Conservation (phyloP, 371 early-diverging fungal genomes). For the Smittium culicis region DNA sequence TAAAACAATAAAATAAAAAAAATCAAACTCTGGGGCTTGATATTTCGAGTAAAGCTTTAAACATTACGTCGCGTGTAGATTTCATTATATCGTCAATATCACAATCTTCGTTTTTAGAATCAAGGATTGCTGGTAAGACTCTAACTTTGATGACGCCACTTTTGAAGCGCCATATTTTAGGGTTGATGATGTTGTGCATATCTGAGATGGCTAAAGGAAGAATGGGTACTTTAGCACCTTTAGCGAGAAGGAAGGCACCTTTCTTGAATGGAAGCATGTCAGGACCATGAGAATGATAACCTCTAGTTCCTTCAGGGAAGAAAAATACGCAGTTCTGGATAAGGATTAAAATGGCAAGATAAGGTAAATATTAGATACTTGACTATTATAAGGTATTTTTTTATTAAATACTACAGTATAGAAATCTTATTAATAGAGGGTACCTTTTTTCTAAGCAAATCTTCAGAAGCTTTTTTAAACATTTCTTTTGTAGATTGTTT, state of each 20-base stretch:
- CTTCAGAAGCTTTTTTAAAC: no score
- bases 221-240: slow-evolving; percentile 70
- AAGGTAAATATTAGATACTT: no score
- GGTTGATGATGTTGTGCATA: slow-evolving; percentile 55
- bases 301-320: slow-evolving; percentile 91
- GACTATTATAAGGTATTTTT: no score
- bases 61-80: neutral
- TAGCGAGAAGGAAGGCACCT: slow-evolving; percentile 82
- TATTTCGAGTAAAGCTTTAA: neutral
- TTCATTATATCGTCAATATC: neutral
- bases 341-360: neutral
- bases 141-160: neutral
- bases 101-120: neutral
- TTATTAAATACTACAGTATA: no score
- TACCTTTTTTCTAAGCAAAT: no score
- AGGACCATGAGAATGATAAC: slow-evolving; percentile 47
- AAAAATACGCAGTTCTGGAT: slow-evolving; percentile 61
- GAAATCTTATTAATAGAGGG: no score
- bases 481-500: no score
- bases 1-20: no score
- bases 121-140: neutral
- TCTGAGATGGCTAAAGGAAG: slow-evolving; percentile 76
- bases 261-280: slow-evolving; percentile 82
- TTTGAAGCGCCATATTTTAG: slow-evolving; percentile 35
- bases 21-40: neutral